Percentiles rank a stretch among this genome's conserved stretches.
Conservation (phyloP, 306 rosid genomes). For the Echinosophora koreensis region DNA sequence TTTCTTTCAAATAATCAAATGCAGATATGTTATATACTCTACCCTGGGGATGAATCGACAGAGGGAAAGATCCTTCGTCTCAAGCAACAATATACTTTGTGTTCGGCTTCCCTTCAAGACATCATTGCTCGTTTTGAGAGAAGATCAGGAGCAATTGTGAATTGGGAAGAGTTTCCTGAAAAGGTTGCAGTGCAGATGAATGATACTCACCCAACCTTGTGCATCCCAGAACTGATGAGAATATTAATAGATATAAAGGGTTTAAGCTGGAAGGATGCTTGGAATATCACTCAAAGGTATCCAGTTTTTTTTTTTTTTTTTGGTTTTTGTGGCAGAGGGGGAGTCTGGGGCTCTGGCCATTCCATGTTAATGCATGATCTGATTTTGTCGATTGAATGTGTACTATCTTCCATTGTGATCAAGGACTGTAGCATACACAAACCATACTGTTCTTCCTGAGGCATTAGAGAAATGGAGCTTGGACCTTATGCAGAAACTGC, state of each 20-base stretch:
- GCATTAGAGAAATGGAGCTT: conserved; percentile 99
- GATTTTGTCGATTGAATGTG: conserved; percentile 44
- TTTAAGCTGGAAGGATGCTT: conserved; percentile 93
- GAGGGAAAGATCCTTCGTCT: conserved; percentile 95
- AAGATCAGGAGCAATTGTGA: conserved; percentile 71
- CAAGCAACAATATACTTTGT: conserved; percentile 96
- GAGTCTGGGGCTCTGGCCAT: conserved; percentile 4
- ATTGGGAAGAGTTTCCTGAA: conserved; percentile 90
- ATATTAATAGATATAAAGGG: conserved; percentile 86
- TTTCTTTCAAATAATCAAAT: conserved; percentile 34
- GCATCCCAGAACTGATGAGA: conserved; percentile 96
- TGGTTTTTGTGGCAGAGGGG: background rate
- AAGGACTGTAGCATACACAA: conserved; percentile 97
- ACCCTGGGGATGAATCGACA: conserved; percentile 93
- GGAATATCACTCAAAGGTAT: conserved; percentile 92
- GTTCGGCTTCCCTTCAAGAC: conserved; percentile 99
- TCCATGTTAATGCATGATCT: conserved; percentile 27
- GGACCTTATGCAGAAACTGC: conserved; percentile 87
- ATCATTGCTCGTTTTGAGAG: conserved; percentile 90
- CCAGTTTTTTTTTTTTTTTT: background rate
- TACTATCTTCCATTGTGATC: conserved; percentile 45
- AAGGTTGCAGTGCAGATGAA: conserved; percentile 99
- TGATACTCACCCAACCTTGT: conserved; percentile 98
- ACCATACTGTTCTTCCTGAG: conserved; percentile 98
- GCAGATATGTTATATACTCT: conserved; percentile 89